Conservation (phyloP, 1,139 yeast genomes). For the Zygosaccharomyces sapae region DNA sequence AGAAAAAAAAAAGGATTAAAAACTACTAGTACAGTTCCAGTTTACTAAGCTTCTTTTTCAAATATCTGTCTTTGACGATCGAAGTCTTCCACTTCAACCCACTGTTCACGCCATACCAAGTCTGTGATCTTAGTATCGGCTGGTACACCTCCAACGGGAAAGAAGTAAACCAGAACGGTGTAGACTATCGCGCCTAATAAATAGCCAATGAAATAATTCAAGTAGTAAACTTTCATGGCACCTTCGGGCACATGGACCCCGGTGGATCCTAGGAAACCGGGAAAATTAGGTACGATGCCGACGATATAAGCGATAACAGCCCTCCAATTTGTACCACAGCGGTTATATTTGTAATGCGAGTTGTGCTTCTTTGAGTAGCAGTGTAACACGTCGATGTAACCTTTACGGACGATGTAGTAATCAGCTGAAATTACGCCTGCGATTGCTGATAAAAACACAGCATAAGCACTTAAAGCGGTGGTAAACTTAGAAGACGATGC, state of each 20-base stretch:
- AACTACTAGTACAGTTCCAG: no score
- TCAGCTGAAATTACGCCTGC: slow-evolving; percentile 81
- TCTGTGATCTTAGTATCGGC: slow-evolving; percentile 40
- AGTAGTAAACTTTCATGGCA: slow-evolving; percentile 65
- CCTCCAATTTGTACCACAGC: slow-evolving; percentile 74
- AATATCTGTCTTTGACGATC: slow-evolving; percentile 38
- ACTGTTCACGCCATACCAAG: slow-evolving; percentile 43
- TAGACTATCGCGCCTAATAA: slow-evolving; percentile 51
- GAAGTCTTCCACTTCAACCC: slow-evolving; percentile 61
- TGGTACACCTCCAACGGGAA: slow-evolving; percentile 60
- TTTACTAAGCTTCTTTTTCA: slow-evolving; percentile 12
- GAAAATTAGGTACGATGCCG: slow-evolving; percentile 78
- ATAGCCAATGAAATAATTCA: slow-evolving; percentile 76
- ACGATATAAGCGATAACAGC: slow-evolving; percentile 66
- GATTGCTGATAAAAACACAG: slow-evolving; percentile 80
- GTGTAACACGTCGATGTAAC: slow-evolving; percentile 59
- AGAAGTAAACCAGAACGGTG: slow-evolving; percentile 45
- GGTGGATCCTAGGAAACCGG: slow-evolving; percentile 80
- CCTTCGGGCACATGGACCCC: slow-evolving; percentile 68
- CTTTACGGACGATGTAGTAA: slow-evolving; percentile 72
- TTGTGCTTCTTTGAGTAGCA: slow-evolving; percentile 48
- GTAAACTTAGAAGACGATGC: slow-evolving; percentile 73
- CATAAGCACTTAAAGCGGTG: slow-evolving; percentile 77
- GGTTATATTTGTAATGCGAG: slow-evolving; percentile 55
- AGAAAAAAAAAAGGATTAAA: no score